Percentiles rank a stretch among this genome's conserved stretches.
Evolutionary conservation across 768 basidiomycete genomes (phyloP).

Genomic region (Macrolepiota dolichaula): DNA sequence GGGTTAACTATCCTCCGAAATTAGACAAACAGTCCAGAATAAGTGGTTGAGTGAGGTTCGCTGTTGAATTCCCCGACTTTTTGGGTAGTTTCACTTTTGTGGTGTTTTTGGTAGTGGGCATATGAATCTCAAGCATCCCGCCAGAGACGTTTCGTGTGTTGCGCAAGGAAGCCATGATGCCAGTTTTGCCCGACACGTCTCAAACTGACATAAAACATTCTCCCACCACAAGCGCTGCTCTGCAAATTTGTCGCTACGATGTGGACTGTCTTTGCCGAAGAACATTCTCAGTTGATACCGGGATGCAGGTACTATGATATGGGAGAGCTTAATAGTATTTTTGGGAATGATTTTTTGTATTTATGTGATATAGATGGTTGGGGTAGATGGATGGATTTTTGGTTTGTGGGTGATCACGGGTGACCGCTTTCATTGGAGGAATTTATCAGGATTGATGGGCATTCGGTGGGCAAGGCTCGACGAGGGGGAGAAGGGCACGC

Average conservation of each 20-base stretch:
- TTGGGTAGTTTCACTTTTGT: constrained; percentile 32
- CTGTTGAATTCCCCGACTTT: constrained; percentile 28
- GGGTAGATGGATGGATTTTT: constrained; percentile 53
- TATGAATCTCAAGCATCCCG: constrained; percentile 39
- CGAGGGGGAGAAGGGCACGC: constrained; percentile 37
- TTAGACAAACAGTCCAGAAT: constrained; percentile 38
- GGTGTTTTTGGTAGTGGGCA: constrained; percentile 22
- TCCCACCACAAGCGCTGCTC: constrained; percentile 72
- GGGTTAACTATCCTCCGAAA: constrained; percentile 43
- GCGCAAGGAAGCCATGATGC: constrained; percentile 49
- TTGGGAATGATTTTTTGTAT: too few species aligned
- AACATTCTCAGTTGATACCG: constrained; percentile 37
- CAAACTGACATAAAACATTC: constrained; percentile 37
- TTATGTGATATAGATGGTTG: too few species aligned
- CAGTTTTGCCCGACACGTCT: constrained; percentile 46
- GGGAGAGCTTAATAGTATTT: constrained; percentile 44
- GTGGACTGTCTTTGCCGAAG: constrained; percentile 39
- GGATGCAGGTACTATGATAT: constrained; percentile 54
- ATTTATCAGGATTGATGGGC: constrained; percentile 30
- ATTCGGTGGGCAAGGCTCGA: constrained; percentile 32
- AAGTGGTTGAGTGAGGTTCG: constrained; percentile 49
- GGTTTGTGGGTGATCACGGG: constrained; percentile 40
- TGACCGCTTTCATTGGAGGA: constrained; percentile 39
- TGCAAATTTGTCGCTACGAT: constrained; percentile 61
- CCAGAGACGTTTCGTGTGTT: constrained; percentile 35